Evolutionary conservation across 2,329 filamentous ascomycete species (phyloP).

Genomic region (Hymenoscyphus repandus): DNA sequence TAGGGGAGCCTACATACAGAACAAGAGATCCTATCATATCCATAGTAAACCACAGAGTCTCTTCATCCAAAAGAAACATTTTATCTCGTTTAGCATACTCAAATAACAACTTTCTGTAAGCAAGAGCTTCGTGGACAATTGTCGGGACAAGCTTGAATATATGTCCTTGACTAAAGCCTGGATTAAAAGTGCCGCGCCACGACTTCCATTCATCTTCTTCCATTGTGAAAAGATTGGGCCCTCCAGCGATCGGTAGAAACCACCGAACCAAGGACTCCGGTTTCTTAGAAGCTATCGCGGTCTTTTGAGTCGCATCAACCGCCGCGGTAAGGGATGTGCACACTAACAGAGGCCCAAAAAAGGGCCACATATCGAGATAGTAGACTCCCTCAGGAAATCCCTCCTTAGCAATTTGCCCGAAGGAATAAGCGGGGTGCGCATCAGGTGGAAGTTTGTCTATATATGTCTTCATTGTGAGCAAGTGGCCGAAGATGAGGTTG

Average conservation of each 20-base stretch:
- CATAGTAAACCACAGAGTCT: slow-evolving; percentile 9
- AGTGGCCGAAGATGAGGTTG: slow-evolving; percentile 4
- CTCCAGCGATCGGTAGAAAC: slow-evolving; percentile 6
- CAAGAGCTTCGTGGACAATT: slow-evolving; percentile 6
- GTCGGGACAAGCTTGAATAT: slow-evolving; percentile 2
- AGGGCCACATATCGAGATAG: slow-evolving; percentile 15
- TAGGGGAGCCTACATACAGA: slow-evolving; percentile 3
- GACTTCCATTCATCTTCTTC: slow-evolving; percentile 4
- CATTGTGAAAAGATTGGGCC: slow-evolving; percentile 5
- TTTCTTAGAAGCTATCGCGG: neutral
- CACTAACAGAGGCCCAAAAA: slow-evolving; percentile 2
- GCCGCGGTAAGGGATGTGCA: neutral
- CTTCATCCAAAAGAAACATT: slow-evolving; percentile 5
- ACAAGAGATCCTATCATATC: slow-evolving; percentile 9
- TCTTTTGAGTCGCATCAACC: neutral
- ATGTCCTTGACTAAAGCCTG: slow-evolving; percentile 4
- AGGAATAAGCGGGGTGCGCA: neutral
- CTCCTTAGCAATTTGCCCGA: slow-evolving; percentile 1
- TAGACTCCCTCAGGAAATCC: slow-evolving; percentile 4
- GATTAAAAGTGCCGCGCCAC: slow-evolving; percentile 4
- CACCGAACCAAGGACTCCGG: slow-evolving; percentile 2
- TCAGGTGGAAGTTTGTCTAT: slow-evolving; percentile 2
- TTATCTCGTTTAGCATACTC: slow-evolving; percentile 1
- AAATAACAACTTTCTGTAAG: slow-evolving; percentile 4
- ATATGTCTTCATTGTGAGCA: neutral